These are phyloP conservation scores for Volvox carteri DNA, from an alignment of 163 green algal species.

Conservation along the genomic window DNA sequence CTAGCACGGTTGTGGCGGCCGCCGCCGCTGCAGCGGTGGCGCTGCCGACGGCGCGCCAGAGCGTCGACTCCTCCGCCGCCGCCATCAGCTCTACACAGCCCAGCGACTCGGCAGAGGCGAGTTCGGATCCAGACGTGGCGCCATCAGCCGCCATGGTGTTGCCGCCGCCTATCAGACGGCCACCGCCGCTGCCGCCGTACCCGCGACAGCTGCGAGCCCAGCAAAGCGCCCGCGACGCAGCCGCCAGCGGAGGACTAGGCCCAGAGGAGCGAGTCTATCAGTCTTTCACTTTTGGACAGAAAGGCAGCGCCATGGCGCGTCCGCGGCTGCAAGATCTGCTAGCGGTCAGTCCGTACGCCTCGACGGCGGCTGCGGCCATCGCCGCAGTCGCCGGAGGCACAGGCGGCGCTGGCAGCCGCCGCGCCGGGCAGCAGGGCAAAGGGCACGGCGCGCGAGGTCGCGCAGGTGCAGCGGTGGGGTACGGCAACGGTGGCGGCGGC, in stretches of 20 bases:
- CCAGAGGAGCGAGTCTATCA: constrained; percentile 4
- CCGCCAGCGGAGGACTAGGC: background rate
- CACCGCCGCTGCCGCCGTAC: background rate
- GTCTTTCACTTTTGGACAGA: constrained; percentile 40
- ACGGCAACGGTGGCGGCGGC: background rate
- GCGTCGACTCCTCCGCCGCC: background rate
- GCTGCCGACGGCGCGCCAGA: background rate
- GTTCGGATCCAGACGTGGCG: background rate
- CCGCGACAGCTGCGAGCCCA: constrained; percentile 14
- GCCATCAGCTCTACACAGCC: background rate
- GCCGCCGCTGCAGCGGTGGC: background rate
- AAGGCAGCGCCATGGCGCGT: background rate
- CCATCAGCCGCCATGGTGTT: background rate
- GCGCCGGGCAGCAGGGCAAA: background rate
- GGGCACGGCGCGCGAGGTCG: background rate
- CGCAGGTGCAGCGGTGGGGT: background rate
- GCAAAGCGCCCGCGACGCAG: constrained; percentile 18
- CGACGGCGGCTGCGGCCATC: background rate
- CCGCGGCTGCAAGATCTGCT: constrained; percentile 40
- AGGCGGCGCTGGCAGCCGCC: background rate
- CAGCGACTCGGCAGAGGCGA: constrained; percentile 5
- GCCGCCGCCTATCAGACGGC: background rate
- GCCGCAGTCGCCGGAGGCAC: background rate
- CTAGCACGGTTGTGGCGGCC: background rate
- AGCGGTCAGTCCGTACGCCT: background rate